Conservation (phyloP, 495 filamentous ascomycete genomes). For the Penicillium bialowiezense region DNA sequence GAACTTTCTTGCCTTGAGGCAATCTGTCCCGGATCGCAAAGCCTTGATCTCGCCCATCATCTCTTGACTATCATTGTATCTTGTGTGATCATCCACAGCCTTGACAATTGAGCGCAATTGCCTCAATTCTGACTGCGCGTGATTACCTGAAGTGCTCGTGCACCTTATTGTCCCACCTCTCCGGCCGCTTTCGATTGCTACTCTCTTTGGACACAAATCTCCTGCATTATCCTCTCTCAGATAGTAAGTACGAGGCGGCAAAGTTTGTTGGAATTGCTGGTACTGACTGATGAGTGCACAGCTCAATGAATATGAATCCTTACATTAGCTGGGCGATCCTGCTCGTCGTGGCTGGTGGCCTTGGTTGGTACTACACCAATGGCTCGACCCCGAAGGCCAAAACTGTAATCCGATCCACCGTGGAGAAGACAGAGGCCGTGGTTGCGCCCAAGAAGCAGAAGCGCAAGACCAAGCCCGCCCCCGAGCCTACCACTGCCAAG, state of each 20-base stretch:
- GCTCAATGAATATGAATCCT: conserved; percentile 43
- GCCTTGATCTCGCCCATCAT: not conserved
- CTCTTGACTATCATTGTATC: not conserved
- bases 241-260: conserved; percentile 11
- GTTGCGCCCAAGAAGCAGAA: conserved; percentile 42
- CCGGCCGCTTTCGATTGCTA: too few species aligned
- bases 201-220: not conserved
- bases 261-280: not conserved
- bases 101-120: conserved; percentile 11
- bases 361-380: conserved; percentile 49
- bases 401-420: conserved; percentile 23
- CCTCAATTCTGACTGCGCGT: conserved; percentile 11
- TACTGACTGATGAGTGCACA: conserved; percentile 15
- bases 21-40: conserved; percentile 1
- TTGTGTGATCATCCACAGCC: conserved; percentile 1
- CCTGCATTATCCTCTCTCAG: conserved; percentile 1
- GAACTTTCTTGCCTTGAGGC: not conserved
- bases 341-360: conserved; percentile 46
- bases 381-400: conserved; percentile 36
- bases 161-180: conserved; percentile 6
- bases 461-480: conserved; percentile 35
- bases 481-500: conserved; percentile 28
- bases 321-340: conserved; percentile 58
- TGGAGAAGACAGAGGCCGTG: conserved; percentile 36
- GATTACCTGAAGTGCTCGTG: conserved; percentile 13